phyloP scores from a whole-genome alignment of 1,284 basidiomycete species.

The Puccinia hordei region DNA sequence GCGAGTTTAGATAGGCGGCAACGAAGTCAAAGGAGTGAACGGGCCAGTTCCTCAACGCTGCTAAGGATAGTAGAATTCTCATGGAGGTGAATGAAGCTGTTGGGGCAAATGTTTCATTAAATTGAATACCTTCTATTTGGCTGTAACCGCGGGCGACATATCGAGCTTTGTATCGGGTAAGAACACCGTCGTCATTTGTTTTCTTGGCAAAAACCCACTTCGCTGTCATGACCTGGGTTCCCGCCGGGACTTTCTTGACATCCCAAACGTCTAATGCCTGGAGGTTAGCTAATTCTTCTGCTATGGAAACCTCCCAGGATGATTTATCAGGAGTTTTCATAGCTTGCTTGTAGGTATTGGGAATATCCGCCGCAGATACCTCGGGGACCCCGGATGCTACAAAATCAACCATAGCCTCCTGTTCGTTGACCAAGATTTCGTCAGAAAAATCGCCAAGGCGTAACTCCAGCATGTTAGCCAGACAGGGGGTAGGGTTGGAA shows the following conservation, averaged over 20 bases:
- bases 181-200: background rate
- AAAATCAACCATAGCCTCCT: background rate
- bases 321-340: background rate
- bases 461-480: no score
- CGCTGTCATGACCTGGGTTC: background rate
- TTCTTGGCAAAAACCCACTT: slow-evolving; percentile 7
- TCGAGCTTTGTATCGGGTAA: background rate
- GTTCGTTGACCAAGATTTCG: background rate
- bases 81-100: background rate
- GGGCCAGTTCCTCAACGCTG: background rate
- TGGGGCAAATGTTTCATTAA: background rate
- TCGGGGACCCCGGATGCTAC: no score
- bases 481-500: no score
- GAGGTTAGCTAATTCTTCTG: background rate
- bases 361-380: background rate
- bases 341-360: slow-evolving; percentile 12
- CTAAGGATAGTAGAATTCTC: background rate
- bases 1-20: background rate
- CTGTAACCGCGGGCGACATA: background rate
- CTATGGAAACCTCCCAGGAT: background rate
- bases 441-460: background rate
- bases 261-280: background rate
- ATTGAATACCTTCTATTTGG: background rate
- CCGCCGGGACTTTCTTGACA: background rate
- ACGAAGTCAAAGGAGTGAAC: background rate